Evolutionary conservation across 2,329 filamentous ascomycete species (phyloP).

Genomic region (Botrytis fragariae): DNA sequence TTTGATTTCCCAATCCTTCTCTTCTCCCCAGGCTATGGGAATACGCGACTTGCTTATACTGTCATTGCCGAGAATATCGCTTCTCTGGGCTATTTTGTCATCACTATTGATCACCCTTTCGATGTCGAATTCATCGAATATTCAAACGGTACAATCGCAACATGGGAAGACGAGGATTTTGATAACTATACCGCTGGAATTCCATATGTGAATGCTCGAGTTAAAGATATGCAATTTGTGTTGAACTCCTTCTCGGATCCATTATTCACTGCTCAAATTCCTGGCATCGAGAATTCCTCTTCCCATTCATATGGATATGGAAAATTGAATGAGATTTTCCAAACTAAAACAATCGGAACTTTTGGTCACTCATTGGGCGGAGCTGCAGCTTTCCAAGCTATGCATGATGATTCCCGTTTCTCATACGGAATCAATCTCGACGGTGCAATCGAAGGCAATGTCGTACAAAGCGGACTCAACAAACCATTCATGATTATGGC

Average conservation of each 20-base stretch:
- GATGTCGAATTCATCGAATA: constrained; percentile 40
- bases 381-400: constrained; percentile 38
- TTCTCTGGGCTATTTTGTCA: constrained; percentile 39
- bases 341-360: constrained; percentile 30
- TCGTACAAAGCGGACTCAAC: constrained; percentile 31
- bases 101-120: constrained; percentile 41
- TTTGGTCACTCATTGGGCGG: constrained; percentile 40
- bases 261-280: constrained; percentile 9
- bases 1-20: constrained; percentile 36
- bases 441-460: constrained; percentile 38
- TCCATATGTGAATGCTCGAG: constrained; percentile 26
- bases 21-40: constrained; percentile 38
- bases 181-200: constrained; percentile 21
- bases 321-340: too few relatives aligned
- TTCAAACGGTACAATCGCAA: constrained; percentile 30
- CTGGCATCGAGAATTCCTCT: background rate
- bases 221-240: constrained; percentile 32
- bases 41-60: constrained; percentile 37
- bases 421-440: constrained; percentile 42
- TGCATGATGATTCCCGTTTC: constrained; percentile 38
- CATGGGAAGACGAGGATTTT: constrained; percentile 25
- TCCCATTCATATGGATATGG: background rate
- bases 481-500: constrained; percentile 39
- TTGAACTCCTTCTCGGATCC: constrained; percentile 27
- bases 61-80: constrained; percentile 37